These are phyloP conservation scores for Aspergillus diversus DNA, from an alignment of 495 filamentous ascomycete genomes.

Conservation along the genomic window DNA sequence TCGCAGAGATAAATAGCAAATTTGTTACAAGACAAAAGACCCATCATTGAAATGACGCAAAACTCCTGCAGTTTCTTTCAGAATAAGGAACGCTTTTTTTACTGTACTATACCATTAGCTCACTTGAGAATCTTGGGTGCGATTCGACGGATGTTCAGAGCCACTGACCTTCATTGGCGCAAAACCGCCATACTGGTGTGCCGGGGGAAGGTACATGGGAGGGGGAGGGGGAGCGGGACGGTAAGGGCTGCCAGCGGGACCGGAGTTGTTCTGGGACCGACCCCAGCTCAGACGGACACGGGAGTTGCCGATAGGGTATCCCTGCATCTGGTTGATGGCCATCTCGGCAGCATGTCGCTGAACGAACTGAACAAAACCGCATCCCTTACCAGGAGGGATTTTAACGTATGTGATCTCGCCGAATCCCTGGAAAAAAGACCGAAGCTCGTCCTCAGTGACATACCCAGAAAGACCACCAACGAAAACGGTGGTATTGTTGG, in stretches of 20 bases:
- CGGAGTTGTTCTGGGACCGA: conserved; percentile 98
- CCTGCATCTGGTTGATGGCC: conserved; percentile 99
- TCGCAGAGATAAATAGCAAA: conserved; percentile 45
- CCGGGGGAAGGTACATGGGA: conserved; percentile 77
- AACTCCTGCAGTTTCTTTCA: conserved; percentile 55
- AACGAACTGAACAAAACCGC: conserved; percentile 98
- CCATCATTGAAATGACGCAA: conserved; percentile 52
- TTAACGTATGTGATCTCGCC: conserved; percentile 99
- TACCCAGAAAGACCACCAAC: conserved; percentile 97
- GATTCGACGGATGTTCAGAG: not conserved
- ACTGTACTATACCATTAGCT: conserved; percentile 31
- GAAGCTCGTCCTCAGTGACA: conserved; percentile 98
- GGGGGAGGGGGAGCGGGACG: conserved; percentile 92
- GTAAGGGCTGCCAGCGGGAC: conserved; percentile 95
- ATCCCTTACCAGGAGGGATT: conserved; percentile 98
- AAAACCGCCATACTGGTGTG: conserved; percentile 73
- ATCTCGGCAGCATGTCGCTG: conserved; percentile 99
- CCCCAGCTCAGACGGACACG: conserved; percentile 97
- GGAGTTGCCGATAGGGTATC: conserved; percentile 98
- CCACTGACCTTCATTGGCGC: conserved; percentile 75
- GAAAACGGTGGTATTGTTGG: conserved; percentile 99
- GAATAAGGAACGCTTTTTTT: conserved; percentile 44
- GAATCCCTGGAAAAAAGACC: conserved; percentile 99
- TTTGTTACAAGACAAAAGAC: conserved; percentile 49
- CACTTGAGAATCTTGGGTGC: conserved; percentile 1